Evolutionary conservation across 2,329 filamentous ascomycete genomes (phyloP), one percentile per base, ranked within the genome.

Genomic region (Exophiala alcalophila): DNA sequence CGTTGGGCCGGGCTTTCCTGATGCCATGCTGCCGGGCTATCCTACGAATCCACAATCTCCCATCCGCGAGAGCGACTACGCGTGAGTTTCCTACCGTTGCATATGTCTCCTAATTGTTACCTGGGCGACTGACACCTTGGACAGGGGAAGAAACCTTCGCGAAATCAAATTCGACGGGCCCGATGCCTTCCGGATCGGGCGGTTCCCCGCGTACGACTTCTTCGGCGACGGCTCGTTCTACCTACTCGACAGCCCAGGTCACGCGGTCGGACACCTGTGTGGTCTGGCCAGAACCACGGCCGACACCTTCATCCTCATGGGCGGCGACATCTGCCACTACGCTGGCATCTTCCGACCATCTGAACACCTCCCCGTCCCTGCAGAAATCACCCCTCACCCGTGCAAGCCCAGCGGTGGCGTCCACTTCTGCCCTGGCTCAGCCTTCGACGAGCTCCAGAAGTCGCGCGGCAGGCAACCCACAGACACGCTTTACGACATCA

Each of bases 1-100:
- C 18, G 74, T 78, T 4, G 76, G 76, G 0, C 70, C 73, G 0
- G 75, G 75, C 0, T 72, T 77, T 56, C 70, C 66, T 0, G 44
- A 65, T 2, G 58, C 57, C 0, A 66, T 71, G 53, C 52, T 70
- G 3, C 74, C 75, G 1, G 73, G 71, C 1, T 73, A 65, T 38
- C 76, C 75, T 0, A 41, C 54, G 1, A 63, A 66, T 14, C 57
- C 60, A 2, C 49, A 66, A 0, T 62, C 61, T 0, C 54, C 55
- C 0, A 55, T 70, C 0, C 55, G 59, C 3, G 64, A 67, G 26
- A 61, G 52, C 10, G 65, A 70, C 40, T 63, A 35, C 18, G 12
- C 5, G 42, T 44, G 14, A 38, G 41, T 29, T 7, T 12, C n/a
- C n/a, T n/a, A n/a, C n/a, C n/a, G n/a, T n/a, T n/a, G n/a, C n/a